A percentile compares a stretch with the other conserved stretches of the same genome.
Conservation (phyloP, 257 asterid species). For the Ophiorrhiza pumila region DNA sequence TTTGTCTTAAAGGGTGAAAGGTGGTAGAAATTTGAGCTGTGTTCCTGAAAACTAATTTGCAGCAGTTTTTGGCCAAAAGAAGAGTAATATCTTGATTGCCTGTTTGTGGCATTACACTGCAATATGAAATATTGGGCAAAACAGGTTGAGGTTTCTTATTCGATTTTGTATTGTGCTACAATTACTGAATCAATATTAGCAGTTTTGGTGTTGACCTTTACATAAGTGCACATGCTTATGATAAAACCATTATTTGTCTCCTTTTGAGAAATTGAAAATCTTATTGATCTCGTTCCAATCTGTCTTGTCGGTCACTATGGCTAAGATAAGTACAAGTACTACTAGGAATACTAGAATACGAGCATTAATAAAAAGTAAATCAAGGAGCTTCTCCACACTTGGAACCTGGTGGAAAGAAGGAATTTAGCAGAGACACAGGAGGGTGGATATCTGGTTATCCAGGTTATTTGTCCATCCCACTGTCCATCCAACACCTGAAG, state of each 20-base stretch:
- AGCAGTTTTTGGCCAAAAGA: not conserved
- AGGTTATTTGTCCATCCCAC: not conserved
- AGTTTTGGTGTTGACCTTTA: not conserved
- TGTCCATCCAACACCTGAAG: not conserved
- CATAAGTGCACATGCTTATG: not conserved
- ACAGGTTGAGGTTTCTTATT: not conserved
- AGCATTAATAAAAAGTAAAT: not conserved
- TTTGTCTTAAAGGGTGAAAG: not conserved
- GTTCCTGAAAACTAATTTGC: not conserved
- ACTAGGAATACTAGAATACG: not conserved
- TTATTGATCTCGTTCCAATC: not conserved
- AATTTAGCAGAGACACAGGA: not conserved
- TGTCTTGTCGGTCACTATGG: not conserved
- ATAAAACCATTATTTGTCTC: not conserved
- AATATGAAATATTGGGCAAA: not conserved
- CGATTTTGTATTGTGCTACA: not conserved
- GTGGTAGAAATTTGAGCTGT: not conserved
- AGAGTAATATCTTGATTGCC: not conserved
- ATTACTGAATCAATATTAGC: not conserved
- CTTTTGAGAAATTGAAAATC: not conserved
- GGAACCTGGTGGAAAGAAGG: not conserved
- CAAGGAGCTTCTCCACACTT: not conserved
- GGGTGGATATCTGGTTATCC: not conserved
- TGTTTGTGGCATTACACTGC: not conserved
- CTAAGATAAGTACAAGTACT: not conserved